Base-by-base conservation (phyloP, 2,329 filamentous ascomycete genomes). In the Aurifilum marmelostoma region DNA sequence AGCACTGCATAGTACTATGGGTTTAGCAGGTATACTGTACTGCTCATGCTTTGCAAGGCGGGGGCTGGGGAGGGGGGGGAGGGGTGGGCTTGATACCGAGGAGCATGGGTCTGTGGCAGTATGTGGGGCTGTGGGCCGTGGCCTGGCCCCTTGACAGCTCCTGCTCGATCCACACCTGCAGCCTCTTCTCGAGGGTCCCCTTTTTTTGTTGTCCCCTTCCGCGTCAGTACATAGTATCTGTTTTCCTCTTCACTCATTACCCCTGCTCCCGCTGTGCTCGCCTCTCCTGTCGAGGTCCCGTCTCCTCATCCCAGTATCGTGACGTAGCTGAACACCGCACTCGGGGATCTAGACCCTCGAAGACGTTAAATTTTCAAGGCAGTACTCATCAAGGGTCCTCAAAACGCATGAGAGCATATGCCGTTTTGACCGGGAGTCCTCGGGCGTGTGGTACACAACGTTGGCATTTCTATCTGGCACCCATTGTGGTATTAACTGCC, bases 101-200 rank as follows among this genome's bases (percentile, higher is more conserved):
- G 32, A 24, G 56, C 37, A 34, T 24, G 59, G 32, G 32, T 18
- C 41, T 63, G 27, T 32, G 27, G 61, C 24, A 29, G 27, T 3
- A 16, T 24, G 41, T 62, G 61, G 61, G 39, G 7, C 60, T 24
- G 24, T 27, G 60, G 60, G 6, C 14, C 24, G 4, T 39, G 32
- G 39, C 39, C 39, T 63, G 32, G 24, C 39, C 39, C 39, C 41
- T 50, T 50, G 61, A 63, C 41, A 50, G 39, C 61, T 32, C 41
- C 41, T 16, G n/a, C 61, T 43, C 8, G 41, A 50, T 50, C 61
- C 61, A 63, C 61, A 24, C 24, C 61, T 63, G 61, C 61, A 63
- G 41, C 61, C 41, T 63, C 61, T 63, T 63, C 59, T 47, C n/a
- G 24, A 32, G 27, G n/a, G n/a, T 29, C 41, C 37, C 59, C 24